Base-by-base conservation (phyloP, 371 early-diverging fungal species). In the Mortierella sp. region DNA sequence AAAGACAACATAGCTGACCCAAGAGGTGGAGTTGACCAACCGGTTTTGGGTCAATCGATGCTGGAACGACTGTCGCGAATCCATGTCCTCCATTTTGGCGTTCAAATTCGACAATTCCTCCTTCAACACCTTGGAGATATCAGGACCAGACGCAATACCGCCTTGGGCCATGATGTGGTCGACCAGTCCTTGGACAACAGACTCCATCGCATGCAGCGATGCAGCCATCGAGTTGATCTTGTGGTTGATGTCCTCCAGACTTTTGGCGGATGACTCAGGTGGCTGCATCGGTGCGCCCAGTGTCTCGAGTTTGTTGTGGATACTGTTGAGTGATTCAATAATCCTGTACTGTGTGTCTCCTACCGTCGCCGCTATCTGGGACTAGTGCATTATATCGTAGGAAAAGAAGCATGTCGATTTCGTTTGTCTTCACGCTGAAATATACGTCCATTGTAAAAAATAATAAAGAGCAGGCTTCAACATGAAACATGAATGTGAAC, bases 201-300 rank as follows among this genome's bases (percentile, higher is more conserved):
- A 80, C 87, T 99, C 94, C 93, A 97, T 95, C 79, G 98, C 93
- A 0, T 79, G 81, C 40, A 98, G 89, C 77, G 97, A 97, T 19
- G 88, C 83, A 16, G 91, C 91, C 94, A 98, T 97, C 8, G 75
- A 55, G 10, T 69, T 73, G 50, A 84, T 54, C 46, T 76, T 80
- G 13, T 54, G 61, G 64, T 73, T 84, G n/a, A 84, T 75, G 37
- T 81, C 81, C 9, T 69, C 81, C 10, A 84, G 59, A 8, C 64
- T 53, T 50, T 72, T n/a, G 28, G 78, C 31, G 0, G 85, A 78
- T 14, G 81, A 75, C 54, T 76, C 81, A 34, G 82, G 87, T 19
- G 87, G 72, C 43, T 86, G 80, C 28, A 76, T 50, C 2, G 92
- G 92, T 50, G 92, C 93, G 16, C 93, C 91, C 5, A 93, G 78